Evolutionary conservation across 768 basidiomycete genomes (phyloP), one percentile per base, ranked within the genome.

Genomic region (Termitomyces sp.): DNA sequence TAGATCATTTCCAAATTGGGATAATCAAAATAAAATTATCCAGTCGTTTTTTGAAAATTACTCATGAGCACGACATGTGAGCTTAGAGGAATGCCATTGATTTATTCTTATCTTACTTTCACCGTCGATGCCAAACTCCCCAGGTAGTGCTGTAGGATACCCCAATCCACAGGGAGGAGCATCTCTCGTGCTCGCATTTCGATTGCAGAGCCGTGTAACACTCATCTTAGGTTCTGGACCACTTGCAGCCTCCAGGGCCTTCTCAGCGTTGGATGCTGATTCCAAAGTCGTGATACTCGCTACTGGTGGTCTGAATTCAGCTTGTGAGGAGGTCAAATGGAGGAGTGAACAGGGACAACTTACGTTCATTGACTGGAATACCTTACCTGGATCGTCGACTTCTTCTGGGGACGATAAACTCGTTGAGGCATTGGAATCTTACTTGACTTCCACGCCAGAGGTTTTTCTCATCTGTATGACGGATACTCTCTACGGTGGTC

Each of bases 231-330:
- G 96, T 2, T 83, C 87, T 1, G 85, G 87, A n/a, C 68, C 82
- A 2, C 82, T 98, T 2, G 94, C 94, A 0, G 94, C 94, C 0
- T 82, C 85, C n/a, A 85, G 96, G 51, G 88, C 91, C 2, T 92
- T 91, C 66, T 79, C 89, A 17, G 86, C 91, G 1, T 81, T 96
- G 40, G 92, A 96, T 70, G 89, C 94, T 4, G 87, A 88, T 62
- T 85, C 89, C 0, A 67, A 71, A 9, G 94, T 96, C 37, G 73
- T 87, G 32, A 73, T 96, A n/a, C 68, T 92, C 7, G 75, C 82
- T 0, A 79, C 77, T 9, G 84, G 84, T 0, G 83, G 84, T 0
- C 54, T 78, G 2, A 64, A 65, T 0, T 65, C 72, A 11, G 82
- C 86, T n/a, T 88, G 87, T 71, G 85, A 89, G 12, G 92, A 96